Conservation (phyloP, 2,329 filamentous ascomycete genomes). For the Shiraia sp. region DNA sequence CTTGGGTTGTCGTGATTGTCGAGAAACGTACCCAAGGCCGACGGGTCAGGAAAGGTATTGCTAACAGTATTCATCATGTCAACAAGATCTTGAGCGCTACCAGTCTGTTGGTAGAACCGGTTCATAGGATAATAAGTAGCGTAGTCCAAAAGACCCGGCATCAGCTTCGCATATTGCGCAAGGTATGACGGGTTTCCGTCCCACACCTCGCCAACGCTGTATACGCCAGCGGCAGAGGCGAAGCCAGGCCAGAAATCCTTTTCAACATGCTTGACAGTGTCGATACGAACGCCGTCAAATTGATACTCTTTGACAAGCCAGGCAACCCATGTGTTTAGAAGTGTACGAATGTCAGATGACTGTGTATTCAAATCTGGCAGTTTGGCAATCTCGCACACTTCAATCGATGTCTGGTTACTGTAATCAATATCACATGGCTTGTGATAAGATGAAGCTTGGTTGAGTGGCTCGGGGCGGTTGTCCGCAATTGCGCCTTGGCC, state of each 20-base stretch:
- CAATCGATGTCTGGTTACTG: constrained; percentile 34
- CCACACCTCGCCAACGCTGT: constrained; percentile 64
- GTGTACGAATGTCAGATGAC: constrained; percentile 23
- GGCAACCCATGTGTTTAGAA: constrained; percentile 35
- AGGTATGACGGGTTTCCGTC: constrained; percentile 58
- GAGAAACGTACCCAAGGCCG: constrained; percentile 43
- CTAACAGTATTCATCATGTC: constrained; percentile 41
- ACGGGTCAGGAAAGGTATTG: constrained; percentile 37
- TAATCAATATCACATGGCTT: constrained; percentile 35
- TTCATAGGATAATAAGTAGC: constrained; percentile 52
- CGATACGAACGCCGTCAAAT: constrained; percentile 62
- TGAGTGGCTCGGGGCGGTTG: constrained; percentile 32
- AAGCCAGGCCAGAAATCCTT: constrained; percentile 63
- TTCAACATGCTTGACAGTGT: constrained; percentile 66
- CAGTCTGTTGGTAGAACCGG: constrained; percentile 40
- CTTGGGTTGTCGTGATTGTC: constrained; percentile 48
- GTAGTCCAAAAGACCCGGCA: constrained; percentile 67
- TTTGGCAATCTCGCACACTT: constrained; percentile 35
- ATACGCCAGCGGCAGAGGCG: constrained; percentile 59
- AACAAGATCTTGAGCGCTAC: constrained; percentile 36
- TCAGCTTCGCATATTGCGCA: constrained; percentile 56
- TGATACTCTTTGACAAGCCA: constrained; percentile 36
- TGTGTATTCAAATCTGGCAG: constrained; percentile 37
- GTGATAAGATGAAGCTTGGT: constrained; percentile 33
- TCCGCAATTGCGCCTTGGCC: constrained; percentile 30